Conservation (phyloP, 352 stramenopile species). For the Phytophthora rubi region DNA sequence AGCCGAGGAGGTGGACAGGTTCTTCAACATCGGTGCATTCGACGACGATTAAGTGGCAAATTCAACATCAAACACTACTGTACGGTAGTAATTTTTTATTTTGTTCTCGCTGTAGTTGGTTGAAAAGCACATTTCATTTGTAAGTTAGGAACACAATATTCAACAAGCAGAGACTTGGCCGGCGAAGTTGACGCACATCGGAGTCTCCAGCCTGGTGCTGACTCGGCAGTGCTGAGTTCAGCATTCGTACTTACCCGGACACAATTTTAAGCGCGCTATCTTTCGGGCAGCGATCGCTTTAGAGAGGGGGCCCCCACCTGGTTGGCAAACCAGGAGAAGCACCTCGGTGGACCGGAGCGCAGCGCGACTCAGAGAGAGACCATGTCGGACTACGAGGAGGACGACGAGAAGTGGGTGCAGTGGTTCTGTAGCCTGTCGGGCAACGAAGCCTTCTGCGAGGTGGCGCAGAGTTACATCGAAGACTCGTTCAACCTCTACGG, state of each 20-base stretch:
- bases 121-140: background rate
- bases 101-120: background rate
- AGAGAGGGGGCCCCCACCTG: conserved; percentile 25
- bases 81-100: background rate
- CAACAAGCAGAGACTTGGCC: no score
- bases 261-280: conserved; percentile 38
- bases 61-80: background rate
- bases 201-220: no score
- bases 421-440: conserved; percentile 93
- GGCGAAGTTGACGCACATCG: no score
- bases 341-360: conserved; percentile 42
- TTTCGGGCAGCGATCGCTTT: conserved; percentile 35
- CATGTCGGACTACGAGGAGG: conserved; percentile 92
- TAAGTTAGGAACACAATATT: no score
- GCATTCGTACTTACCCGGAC: background rate
- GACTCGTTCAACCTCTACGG: conserved; percentile 95
- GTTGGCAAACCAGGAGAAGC: conserved; percentile 19
- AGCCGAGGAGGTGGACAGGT: conserved; percentile 18
- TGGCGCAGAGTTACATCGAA: conserved; percentile 93
- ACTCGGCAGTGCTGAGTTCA: background rate
- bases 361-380: conserved; percentile 17
- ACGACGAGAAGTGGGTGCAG: conserved; percentile 94
- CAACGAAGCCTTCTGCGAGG: conserved; percentile 93
- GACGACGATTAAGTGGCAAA: conserved; percentile 14
- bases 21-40: conserved; percentile 17